These are phyloP conservation scores for Laburnicola sp. DNA, from an alignment of 2,329 filamentous ascomycete genomes.

Conservation along the genomic window DNA sequence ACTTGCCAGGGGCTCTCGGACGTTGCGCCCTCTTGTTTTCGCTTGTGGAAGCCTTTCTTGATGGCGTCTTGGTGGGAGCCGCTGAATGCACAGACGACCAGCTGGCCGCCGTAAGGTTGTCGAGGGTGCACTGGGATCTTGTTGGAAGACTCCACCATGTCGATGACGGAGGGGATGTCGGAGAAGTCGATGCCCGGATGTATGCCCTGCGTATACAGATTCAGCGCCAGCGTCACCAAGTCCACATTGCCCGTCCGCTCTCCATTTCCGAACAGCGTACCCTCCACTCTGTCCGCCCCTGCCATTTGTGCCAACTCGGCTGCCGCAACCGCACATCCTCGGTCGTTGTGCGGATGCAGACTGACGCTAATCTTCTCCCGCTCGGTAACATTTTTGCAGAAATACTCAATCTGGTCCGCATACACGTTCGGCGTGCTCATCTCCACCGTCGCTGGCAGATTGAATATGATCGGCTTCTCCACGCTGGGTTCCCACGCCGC, in stretches of 20 bases:
- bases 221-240: slow-evolving; percentile 86
- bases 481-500: slow-evolving; percentile 83
- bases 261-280: slow-evolving; percentile 91
- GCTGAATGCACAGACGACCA: slow-evolving; percentile 91
- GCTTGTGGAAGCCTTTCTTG: slow-evolving; percentile 79
- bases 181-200: slow-evolving; percentile 87
- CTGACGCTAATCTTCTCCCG: slow-evolving; percentile 86
- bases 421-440: slow-evolving; percentile 94
- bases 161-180: slow-evolving; percentile 81
- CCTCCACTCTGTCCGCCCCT: slow-evolving; percentile 90
- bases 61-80: slow-evolving; percentile 95
- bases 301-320: slow-evolving; percentile 96
- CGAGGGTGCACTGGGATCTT: slow-evolving; percentile 92
- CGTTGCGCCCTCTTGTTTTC: slow-evolving; percentile 62
- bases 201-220: slow-evolving; percentile 93
- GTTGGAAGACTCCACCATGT: slow-evolving; percentile 86
- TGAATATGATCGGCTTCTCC: slow-evolving; percentile 89
- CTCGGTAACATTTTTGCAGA: slow-evolving; percentile 82
- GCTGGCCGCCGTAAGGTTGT: slow-evolving; percentile 85
- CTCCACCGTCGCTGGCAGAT: slow-evolving; percentile 94
- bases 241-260: slow-evolving; percentile 96
- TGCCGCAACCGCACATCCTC: slow-evolving; percentile 85
- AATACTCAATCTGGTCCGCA: slow-evolving; percentile 95
- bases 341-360: slow-evolving; percentile 92
- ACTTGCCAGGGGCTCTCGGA: slow-evolving; percentile 77